These are phyloP conservation scores for Trametes maxima DNA, from an alignment of 768 basidiomycete genomes.

Conservation along the genomic window DNA sequence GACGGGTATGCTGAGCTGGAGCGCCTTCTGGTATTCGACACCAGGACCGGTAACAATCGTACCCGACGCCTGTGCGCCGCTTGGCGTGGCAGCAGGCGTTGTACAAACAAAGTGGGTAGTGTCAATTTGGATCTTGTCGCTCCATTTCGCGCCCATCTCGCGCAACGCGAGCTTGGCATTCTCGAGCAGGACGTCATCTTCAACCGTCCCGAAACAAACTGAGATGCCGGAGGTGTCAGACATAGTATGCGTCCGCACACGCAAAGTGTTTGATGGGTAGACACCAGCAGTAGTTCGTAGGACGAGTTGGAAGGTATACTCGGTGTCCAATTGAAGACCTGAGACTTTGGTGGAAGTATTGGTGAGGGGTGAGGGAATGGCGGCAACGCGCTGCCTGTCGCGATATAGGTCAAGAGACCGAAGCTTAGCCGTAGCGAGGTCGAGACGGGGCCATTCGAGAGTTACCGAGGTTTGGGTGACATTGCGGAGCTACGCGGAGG, in stretches of 20 bases:
- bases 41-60: slow-evolving; percentile 62
- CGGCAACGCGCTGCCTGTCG: slow-evolving; percentile 84
- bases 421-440: slow-evolving; percentile 84
- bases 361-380: slow-evolving; percentile 77
- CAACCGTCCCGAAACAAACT: slow-evolving; percentile 92
- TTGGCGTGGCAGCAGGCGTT: slow-evolving; percentile 72
- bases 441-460: slow-evolving; percentile 88
- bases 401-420: slow-evolving; percentile 92
- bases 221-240: slow-evolving; percentile 92
- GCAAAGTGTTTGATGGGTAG: slow-evolving; percentile 81
- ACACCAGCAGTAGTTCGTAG: slow-evolving; percentile 92
- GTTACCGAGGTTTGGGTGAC: slow-evolving; percentile 97
- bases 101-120: slow-evolving; percentile 99
- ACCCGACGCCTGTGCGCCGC: slow-evolving; percentile 57
- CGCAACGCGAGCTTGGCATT: slow-evolving; percentile 78
- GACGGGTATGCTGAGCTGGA: slow-evolving; percentile 91
- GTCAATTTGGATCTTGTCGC: slow-evolving; percentile 93
- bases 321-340: slow-evolving; percentile 76
- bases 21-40: slow-evolving; percentile 91
- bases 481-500: slow-evolving; percentile 69
- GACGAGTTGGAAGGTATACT: slow-evolving; percentile 94
- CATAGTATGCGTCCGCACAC: slow-evolving; percentile 91
- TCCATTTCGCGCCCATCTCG: slow-evolving; percentile 90
- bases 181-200: slow-evolving; percentile 74
- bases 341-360: slow-evolving; percentile 91